phyloP scores from a whole-genome alignment of 768 basidiomycete species.

The Mycena metata region DNA sequence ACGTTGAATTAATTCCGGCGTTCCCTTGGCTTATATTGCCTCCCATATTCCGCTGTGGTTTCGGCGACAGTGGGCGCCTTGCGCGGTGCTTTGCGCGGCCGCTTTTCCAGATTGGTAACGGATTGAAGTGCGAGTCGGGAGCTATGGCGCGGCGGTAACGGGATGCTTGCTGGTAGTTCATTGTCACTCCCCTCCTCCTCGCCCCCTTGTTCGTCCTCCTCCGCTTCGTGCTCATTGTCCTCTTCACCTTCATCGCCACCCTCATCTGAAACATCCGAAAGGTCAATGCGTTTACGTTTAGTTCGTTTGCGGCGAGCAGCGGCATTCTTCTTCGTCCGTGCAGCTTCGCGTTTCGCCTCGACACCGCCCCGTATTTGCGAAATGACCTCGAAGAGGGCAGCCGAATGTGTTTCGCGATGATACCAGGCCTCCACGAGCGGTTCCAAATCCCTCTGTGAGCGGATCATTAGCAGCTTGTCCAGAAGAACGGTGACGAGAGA shows the following conservation, averaged over 20 bases:
- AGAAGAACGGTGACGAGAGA: not conserved
- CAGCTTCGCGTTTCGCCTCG: not conserved
- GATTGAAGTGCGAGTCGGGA: not conserved
- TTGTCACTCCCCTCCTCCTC: not conserved
- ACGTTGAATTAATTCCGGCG: not conserved
- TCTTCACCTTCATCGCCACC: too few relatives aligned
- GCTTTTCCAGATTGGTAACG: not conserved
- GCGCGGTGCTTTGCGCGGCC: not conserved
- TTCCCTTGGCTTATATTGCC: slow-evolving; percentile 8
- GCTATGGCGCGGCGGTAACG: not conserved
- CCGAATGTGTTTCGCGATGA: not conserved
- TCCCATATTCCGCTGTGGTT: not conserved
- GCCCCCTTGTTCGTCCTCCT: too few relatives aligned
- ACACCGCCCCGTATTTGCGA: not conserved
- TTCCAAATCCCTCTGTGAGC: too few relatives aligned
- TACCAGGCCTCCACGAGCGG: not conserved
- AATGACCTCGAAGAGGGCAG: not conserved
- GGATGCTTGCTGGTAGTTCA: not conserved
- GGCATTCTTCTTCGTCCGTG: not conserved
- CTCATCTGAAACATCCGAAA: not conserved
- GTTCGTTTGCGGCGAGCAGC: not conserved
- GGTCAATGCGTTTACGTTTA: not conserved
- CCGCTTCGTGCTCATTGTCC: too few relatives aligned
- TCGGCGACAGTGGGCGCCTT: slow-evolving; percentile 1
- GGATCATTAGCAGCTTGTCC: not conserved